A percentile compares a stretch with the other conserved stretches of the same genome.
Conservation (phyloP, 495 filamentous ascomycete species). For the Hypoxylon trugodes region DNA sequence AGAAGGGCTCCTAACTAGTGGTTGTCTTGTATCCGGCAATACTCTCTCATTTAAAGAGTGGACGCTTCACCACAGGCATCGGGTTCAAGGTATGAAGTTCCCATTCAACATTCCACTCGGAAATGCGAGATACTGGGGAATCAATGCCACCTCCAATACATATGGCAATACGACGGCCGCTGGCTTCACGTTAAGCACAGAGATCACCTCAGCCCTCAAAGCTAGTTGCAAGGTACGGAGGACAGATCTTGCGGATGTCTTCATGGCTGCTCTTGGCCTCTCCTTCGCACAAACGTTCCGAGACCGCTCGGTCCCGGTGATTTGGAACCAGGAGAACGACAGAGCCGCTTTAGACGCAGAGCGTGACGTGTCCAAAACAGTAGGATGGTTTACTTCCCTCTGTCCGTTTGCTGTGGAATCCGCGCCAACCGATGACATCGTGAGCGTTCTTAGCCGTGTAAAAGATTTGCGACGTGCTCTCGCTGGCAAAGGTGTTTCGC, state of each 20-base stretch:
- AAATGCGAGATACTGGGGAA: slow-evolving; percentile 57
- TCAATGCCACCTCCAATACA: slow-evolving; percentile 53
- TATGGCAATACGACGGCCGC: slow-evolving; percentile 53
- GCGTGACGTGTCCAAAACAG: slow-evolving; percentile 56
- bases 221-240: slow-evolving; percentile 52
- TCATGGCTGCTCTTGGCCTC: slow-evolving; percentile 57
- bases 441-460: slow-evolving; percentile 50
- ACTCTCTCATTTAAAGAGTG: slow-evolving; percentile 71
- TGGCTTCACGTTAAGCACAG: slow-evolving; percentile 53
- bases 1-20: slow-evolving; percentile 66
- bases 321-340: slow-evolving; percentile 62
- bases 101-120: slow-evolving; percentile 47
- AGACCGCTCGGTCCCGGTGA: slow-evolving; percentile 62
- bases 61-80: slow-evolving; percentile 56
- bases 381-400: slow-evolving; percentile 61
- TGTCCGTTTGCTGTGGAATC: slow-evolving; percentile 48
- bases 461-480: slow-evolving; percentile 51
- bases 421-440: slow-evolving; percentile 50
- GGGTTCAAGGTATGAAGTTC: slow-evolving; percentile 42
- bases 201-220: slow-evolving; percentile 54
- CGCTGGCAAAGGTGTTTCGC: slow-evolving; percentile 55
- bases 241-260: slow-evolving; percentile 58
- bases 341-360: slow-evolving; percentile 47
- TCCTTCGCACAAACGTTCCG: slow-evolving; percentile 60
- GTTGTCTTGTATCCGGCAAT: slow-evolving; percentile 47